Conservation (phyloP, 2,329 filamentous ascomycete species). For the Exophiala oligosperma region DNA sequence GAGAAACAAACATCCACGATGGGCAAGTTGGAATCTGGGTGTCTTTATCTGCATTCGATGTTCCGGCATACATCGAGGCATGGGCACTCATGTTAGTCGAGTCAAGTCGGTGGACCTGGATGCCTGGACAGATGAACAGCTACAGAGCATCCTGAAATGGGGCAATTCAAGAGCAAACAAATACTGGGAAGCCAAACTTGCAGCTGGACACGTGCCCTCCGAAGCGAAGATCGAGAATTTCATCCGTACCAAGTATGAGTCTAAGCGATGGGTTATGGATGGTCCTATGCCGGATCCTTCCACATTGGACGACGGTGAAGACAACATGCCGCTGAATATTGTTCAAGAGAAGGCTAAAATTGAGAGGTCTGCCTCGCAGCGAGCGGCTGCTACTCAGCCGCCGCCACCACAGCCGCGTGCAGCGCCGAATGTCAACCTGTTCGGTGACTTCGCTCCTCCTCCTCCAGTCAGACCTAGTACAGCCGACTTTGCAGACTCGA, state of each 20-base stretch:
- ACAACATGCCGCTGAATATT: slow-evolving; percentile 71
- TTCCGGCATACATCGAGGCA: slow-evolving; percentile 96
- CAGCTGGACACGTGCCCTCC: slow-evolving; percentile 84
- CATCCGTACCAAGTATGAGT: slow-evolving; percentile 97
- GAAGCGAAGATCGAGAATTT: slow-evolving; percentile 99
- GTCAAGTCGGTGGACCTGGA: slow-evolving; percentile 98
- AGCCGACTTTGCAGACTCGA: slow-evolving; percentile 62
- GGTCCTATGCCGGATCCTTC: slow-evolving; percentile 91
- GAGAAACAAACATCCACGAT: slow-evolving; percentile 96
- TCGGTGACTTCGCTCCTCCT: slow-evolving; percentile 68
- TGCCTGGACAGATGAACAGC: slow-evolving; percentile 97
- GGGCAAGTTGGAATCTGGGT: slow-evolving; percentile 98
- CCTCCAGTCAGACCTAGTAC: slow-evolving; percentile 71
- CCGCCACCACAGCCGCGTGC: slow-evolving; percentile 37
- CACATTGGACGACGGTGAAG: slow-evolving; percentile 82
- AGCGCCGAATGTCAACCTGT: slow-evolving; percentile 70
- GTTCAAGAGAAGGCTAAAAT: slow-evolving; percentile 71
- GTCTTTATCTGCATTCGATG: slow-evolving; percentile 98
- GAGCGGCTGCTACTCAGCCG: slow-evolving; percentile 38
- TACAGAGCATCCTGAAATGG: slow-evolving; percentile 92
- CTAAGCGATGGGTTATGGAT: slow-evolving; percentile 99
- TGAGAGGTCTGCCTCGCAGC: slow-evolving; percentile 58
- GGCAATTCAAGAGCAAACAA: slow-evolving; percentile 96
- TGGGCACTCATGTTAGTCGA: slow-evolving; percentile 97
- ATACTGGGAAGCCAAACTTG: slow-evolving; percentile 95